Percentiles rank a stretch among this genome's conserved stretches.
Evolutionary conservation across 371 early-diverging fungal genomes (phyloP).

Genomic region (Encephalitozoon hellem): DNA sequence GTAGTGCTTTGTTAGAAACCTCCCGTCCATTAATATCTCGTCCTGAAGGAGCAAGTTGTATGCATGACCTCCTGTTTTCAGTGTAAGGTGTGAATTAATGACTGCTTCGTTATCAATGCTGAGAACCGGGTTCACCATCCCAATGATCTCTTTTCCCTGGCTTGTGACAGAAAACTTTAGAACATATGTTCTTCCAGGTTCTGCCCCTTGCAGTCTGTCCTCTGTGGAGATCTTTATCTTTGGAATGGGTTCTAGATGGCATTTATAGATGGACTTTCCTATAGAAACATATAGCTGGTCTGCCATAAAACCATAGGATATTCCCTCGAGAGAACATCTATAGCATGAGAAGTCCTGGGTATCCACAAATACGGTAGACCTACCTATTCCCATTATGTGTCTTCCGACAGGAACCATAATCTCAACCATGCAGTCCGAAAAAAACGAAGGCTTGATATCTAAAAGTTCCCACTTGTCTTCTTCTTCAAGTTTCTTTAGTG

Average conservation of each 20-base stretch:
- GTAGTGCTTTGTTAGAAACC: background rate
- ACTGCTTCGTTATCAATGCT: background rate
- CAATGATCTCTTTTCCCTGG: background rate
- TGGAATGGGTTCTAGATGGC: background rate
- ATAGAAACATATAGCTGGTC: background rate
- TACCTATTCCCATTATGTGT: background rate
- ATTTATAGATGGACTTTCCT: background rate
- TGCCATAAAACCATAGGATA: background rate
- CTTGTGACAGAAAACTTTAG: background rate
- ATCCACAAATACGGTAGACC: background rate
- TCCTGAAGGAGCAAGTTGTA: background rate
- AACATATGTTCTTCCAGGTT: too few relatives aligned
- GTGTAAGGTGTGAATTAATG: background rate
- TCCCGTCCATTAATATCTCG: slow-evolving; percentile 4
- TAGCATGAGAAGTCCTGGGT: background rate
- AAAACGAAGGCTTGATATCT: background rate
- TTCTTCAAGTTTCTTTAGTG: background rate
- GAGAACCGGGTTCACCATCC: background rate
- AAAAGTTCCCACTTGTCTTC: background rate
- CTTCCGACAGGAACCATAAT: background rate
- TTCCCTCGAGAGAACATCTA: background rate
- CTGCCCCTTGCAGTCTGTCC: background rate
- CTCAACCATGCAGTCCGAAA: background rate
- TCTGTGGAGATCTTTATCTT: background rate
- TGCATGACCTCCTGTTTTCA: background rate